phyloP scores from a whole-genome alignment of 805 yeast species.

The Candida awuae region DNA sequence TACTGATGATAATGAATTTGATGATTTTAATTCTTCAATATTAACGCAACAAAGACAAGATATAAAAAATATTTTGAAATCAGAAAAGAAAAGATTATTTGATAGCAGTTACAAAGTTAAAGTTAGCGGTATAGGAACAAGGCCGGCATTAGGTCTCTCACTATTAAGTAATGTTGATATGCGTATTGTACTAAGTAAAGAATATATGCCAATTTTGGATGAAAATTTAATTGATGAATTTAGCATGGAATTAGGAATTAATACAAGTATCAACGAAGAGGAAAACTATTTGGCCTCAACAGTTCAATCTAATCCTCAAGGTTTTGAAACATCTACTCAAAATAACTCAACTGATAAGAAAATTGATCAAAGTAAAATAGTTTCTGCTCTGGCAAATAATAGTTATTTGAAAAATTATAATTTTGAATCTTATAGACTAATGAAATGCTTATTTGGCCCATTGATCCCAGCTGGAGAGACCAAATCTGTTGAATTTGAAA shows the following conservation, averaged over 20 bases:
- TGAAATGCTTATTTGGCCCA: constrained; percentile 27
- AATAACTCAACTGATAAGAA: not conserved
- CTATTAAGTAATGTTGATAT: constrained; percentile 48
- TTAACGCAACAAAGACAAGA: constrained; percentile 12
- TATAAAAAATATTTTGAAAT: constrained; percentile 19
- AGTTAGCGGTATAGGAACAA: constrained; percentile 26
- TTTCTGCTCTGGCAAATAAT: constrained; percentile 21
- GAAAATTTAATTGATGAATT: constrained; percentile 30
- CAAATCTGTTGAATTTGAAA: constrained; percentile 22
- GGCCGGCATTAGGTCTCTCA: constrained; percentile 48
- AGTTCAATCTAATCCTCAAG: not conserved
- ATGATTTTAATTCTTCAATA: not conserved
- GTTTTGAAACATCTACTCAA: constrained; percentile 9
- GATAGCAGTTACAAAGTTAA: constrained; percentile 27
- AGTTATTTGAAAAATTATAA: constrained; percentile 27
- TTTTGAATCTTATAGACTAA: constrained; percentile 24
- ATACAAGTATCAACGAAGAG: constrained; percentile 11
- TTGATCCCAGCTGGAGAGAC: constrained; percentile 15
- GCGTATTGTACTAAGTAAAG: constrained; percentile 39
- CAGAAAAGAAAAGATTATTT: constrained; percentile 24
- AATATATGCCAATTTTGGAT: constrained; percentile 33
- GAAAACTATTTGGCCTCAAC: not conserved
- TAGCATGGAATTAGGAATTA: constrained; percentile 28
- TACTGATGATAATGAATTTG: constrained; percentile 1
- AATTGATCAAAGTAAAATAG: constrained; percentile 13